Evolutionary conservation across 257 asterid genomes (phyloP), one percentile per base, ranked within the genome.

Genomic region (Solanum bukasovii): DNA sequence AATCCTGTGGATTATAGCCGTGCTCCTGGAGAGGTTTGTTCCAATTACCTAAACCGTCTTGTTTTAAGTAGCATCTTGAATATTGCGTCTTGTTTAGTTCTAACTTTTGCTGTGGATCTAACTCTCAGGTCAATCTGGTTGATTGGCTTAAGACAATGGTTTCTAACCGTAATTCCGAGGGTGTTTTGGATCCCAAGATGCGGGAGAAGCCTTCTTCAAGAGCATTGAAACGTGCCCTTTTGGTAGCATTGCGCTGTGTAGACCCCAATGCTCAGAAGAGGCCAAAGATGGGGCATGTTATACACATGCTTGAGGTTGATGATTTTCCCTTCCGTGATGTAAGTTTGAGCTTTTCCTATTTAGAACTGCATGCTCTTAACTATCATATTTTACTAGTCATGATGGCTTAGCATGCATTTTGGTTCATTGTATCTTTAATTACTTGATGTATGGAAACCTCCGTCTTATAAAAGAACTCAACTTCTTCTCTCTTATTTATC

Each of bases 201-300:
- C 89, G 68, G n/a, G 89, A 70, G 37, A 89, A 81, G 73, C 93
- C 93, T 44, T 75, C 91, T 20, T 89, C 89, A n/a, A 90, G 93
- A 49, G 87, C 91, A 18, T 87, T 91, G 87, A 91, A 91, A 73
- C 91, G 92, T 59, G 81, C 88, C 85, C 93, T 91, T 84, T 83
- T 91, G 87, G 92, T 89, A 84, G 93, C 93, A 49, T 87, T 91
- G 82, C 88, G 92, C 21, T 91, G 93, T 37, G 93, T 91, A 21
- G 92, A 91, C 44, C 90, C 93, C 23, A 89, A 89, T 44, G 86
- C 93, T 13, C 88, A 88, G 52, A 90, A 91, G 86, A 90, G 93
- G 88, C 93, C 93, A 18, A 88, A 86, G 86, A 89, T 91, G 91
- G 90, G 91, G 63, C 93, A 89, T 72, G 91, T 91, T 23, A 88